Conservation (phyloP, 2,329 filamentous ascomycete species). For the Clarireedia homoeocarpa region DNA sequence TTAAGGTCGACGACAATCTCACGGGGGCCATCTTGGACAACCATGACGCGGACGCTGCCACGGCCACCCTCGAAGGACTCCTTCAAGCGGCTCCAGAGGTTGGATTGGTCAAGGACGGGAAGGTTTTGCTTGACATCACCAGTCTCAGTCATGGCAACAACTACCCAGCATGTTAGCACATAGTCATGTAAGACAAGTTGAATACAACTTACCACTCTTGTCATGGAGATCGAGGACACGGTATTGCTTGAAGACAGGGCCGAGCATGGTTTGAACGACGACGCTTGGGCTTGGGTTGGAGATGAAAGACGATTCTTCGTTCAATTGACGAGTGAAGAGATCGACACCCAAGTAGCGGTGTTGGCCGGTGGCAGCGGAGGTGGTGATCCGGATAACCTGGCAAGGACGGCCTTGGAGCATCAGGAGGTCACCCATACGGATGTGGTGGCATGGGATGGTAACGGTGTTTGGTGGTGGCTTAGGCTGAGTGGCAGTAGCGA, state of each 20-base stretch:
- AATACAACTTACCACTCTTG: conserved; percentile 46
- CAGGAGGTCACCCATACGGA: conserved; percentile 96
- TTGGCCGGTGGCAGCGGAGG: conserved; percentile 94
- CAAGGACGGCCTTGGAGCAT: conserved; percentile 98
- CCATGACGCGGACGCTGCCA: conserved; percentile 88
- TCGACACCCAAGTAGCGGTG: conserved; percentile 99
- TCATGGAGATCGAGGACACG: conserved; percentile 95
- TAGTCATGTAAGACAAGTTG: conserved; percentile 9
- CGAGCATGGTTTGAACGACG: conserved; percentile 98
- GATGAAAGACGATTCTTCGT: conserved; percentile 97
- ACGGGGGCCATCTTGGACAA: conserved; percentile 86
- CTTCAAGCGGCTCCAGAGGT: conserved; percentile 72
- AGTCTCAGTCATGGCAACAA: conserved; percentile 98
- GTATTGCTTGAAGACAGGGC: conserved; percentile 99
- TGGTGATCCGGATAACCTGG: conserved; percentile 99
- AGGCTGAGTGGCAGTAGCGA: conserved; percentile 15
- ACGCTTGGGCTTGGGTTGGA: conserved; percentile 95
- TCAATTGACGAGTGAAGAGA: conserved; percentile 98
- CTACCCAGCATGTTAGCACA: conserved; percentile 23
- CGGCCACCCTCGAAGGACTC: conserved; percentile 85
- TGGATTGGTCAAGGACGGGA: conserved; percentile 89
- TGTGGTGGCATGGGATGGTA: conserved; percentile 98
- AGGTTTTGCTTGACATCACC: conserved; percentile 95
- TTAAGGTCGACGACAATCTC: conserved; percentile 99
- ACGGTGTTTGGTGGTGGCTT: conserved; percentile 64